These are phyloP conservation scores for Jackrogersella minutella DNA, from an alignment of 495 filamentous ascomycete genomes.

Conservation along the genomic window DNA sequence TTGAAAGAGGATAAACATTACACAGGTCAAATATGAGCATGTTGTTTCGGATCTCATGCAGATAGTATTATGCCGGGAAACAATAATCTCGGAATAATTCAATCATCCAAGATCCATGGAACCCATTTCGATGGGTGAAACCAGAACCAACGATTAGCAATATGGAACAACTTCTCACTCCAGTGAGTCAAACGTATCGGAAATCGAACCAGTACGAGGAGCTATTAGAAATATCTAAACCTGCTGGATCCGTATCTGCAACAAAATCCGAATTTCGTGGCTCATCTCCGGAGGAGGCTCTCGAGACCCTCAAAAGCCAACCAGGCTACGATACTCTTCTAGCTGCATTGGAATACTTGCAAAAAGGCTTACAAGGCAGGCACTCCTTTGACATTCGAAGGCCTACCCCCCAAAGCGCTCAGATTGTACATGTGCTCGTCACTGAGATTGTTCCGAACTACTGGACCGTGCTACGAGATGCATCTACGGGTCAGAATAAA, in stretches of 20 bases:
- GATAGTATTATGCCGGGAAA: neutral
- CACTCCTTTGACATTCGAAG: constrained; percentile 64
- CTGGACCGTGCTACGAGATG: constrained; percentile 69
- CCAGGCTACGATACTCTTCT: constrained; percentile 68
- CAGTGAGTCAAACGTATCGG: constrained; percentile 55
- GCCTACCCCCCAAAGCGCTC: constrained; percentile 70
- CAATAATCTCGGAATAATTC: constrained; percentile 8
- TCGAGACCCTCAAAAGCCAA: constrained; percentile 69
- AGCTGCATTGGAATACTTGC: constrained; percentile 62
- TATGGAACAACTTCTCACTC: constrained; percentile 62
- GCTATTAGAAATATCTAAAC: constrained; percentile 25
- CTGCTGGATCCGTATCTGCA: constrained; percentile 5
- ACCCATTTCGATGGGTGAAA: neutral
- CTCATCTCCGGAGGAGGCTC: constrained; percentile 63
- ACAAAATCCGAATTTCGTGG: constrained; percentile 22
- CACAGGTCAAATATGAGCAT: neutral
- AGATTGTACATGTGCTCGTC: constrained; percentile 74
- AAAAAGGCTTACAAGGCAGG: constrained; percentile 42
- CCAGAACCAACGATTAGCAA: constrained; percentile 10
- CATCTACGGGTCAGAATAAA: constrained; percentile 43
- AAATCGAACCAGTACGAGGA: constrained; percentile 35
- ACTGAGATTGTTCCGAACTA: constrained; percentile 76
- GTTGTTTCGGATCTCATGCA: neutral
- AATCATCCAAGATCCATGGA: neutral
- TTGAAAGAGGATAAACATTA: no score